Evolutionary conservation across 164 flowering plant genomes (phyloP).

Genomic region (Houttuynia cordata): DNA sequence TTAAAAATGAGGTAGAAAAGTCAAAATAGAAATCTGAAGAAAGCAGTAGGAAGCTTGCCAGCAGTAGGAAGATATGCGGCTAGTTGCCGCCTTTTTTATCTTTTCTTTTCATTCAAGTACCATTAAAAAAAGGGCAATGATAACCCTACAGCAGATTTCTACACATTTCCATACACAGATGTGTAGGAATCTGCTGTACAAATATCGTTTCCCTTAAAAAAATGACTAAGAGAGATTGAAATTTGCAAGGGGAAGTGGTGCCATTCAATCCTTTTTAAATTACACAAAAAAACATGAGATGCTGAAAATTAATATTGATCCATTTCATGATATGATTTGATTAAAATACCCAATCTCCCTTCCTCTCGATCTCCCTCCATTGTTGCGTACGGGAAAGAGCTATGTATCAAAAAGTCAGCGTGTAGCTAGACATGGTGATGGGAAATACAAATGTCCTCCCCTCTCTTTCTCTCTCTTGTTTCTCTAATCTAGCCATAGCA

Average conservation of each 20-base stretch:
- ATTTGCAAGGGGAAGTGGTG: background rate
- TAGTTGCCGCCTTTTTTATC: slow-evolving; percentile 51
- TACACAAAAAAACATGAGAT: slow-evolving; percentile 1
- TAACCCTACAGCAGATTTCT: too few species aligned
- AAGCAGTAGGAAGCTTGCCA: slow-evolving; percentile 25
- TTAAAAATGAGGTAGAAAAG: too few species aligned
- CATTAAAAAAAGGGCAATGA: too few species aligned
- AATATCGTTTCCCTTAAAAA: too few species aligned
- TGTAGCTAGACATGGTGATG: background rate
- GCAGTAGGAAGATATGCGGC: slow-evolving; percentile 59
- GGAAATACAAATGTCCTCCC: background rate
- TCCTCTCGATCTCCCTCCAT: slow-evolving; percentile 10
- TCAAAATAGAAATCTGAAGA: background rate
- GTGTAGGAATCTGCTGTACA: too few species aligned
- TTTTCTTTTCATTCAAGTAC: slow-evolving; percentile 12
- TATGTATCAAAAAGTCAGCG: slow-evolving; percentile 67
- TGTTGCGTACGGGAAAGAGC: slow-evolving; percentile 13
- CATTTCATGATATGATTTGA: slow-evolving; percentile 9
- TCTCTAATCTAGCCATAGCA: background rate
- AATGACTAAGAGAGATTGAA: too few species aligned
- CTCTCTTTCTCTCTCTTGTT: slow-evolving; percentile 8
- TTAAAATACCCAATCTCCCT: slow-evolving; percentile 8
- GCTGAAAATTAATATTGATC: slow-evolving; percentile 16
- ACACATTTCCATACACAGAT: too few species aligned
- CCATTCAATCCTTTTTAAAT: background rate